A percentile compares a stretch with the other conserved stretches of the same genome.
Conservation (phyloP, 352 stramenopile genomes). For the Phytophthora kernoviae region DNA sequence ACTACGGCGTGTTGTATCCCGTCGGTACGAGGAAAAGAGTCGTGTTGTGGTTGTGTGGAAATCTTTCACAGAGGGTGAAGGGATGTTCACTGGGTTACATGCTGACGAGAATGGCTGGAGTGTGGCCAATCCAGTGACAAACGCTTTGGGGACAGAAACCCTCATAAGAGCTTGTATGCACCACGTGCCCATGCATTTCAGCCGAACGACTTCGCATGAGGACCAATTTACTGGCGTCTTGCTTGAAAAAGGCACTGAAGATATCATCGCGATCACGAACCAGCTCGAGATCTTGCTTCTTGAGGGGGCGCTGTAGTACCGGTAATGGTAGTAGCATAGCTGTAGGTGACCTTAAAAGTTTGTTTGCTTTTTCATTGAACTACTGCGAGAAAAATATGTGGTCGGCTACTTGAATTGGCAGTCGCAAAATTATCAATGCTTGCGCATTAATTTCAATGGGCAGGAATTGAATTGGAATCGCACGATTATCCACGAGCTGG, state of each 20-base stretch:
- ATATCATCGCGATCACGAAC: slow-evolving; percentile 5
- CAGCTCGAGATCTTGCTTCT: slow-evolving; percentile 9
- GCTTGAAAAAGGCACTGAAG: slow-evolving; percentile 14
- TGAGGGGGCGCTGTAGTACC: too few relatives aligned
- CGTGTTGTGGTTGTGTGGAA: slow-evolving; percentile 16
- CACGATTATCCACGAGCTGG: too few relatives aligned
- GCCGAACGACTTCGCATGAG: not conserved
- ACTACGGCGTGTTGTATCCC: slow-evolving; percentile 11
- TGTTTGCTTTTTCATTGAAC: too few relatives aligned
- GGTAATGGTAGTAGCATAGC: too few relatives aligned
- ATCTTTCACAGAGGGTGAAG: slow-evolving; percentile 20
- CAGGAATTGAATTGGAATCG: too few relatives aligned
- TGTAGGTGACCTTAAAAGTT: too few relatives aligned
- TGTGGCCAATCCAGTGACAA: slow-evolving; percentile 3
- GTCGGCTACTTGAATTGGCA: too few relatives aligned
- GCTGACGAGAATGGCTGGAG: slow-evolving; percentile 20
- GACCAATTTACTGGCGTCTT: slow-evolving; percentile 13
- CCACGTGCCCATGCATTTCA: slow-evolving; percentile 18
- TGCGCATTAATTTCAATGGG: too few relatives aligned
- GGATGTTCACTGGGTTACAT: slow-evolving; percentile 16
- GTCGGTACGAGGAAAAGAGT: slow-evolving; percentile 5
- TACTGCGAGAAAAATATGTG: too few relatives aligned
- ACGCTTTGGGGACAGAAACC: not conserved
- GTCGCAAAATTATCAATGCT: too few relatives aligned
- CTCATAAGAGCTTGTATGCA: slow-evolving; percentile 14